Base-by-base conservation (phyloP, 1,284 basidiomycete genomes). In the Microbotryum scabiosae region DNA sequence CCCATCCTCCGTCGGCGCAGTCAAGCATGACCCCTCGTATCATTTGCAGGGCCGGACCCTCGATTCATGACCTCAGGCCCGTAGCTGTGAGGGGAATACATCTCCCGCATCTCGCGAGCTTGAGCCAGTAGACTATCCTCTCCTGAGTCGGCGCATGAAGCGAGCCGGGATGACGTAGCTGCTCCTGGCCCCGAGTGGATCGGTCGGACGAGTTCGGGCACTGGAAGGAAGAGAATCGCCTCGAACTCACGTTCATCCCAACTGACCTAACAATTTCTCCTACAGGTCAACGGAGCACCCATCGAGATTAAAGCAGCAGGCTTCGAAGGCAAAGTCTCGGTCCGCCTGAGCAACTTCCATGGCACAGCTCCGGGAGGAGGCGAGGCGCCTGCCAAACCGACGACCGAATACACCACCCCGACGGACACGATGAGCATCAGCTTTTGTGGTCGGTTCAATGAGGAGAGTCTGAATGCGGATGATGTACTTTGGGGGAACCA, bases 81-180 rank as follows among this genome's bases (percentile, higher is more conserved):
- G 54, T 67, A 49, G 18, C 10, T 2, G 57, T 65, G 45, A 65
- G 65, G n/a, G n/a, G n/a, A n/a, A n/a, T n/a, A n/a, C n/a, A n/a
- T 41, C 36, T 41, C 36, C 4, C 12, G 10, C 14, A 41, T 41
- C 14, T 18, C 36, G 5, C 63, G 4, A 4, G 57, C 36, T 3
- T 16, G 9, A 49, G 62, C 51, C 51, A 43, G 2, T 45, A 48
- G 1, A 1, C 41, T 26, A 0, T 14, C 4, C 64, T 58, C 26
- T 44, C 61, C 16, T 63, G 66, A 1, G 16, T n/a, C 36, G 25
- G 65, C 41, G 52, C 51, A 43, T n/a, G 66, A 63, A 1, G 52
- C 60, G 12, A 32, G 23, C 5, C 52, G 46, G 4, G 5, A 54
- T 7, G 58, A 54, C 36, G 51, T 48, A 1, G 23, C 8, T 30